Base-by-base conservation (phyloP, 1,284 basidiomycete genomes). In the Cutaneotrichosporon cavernicola region DNA sequence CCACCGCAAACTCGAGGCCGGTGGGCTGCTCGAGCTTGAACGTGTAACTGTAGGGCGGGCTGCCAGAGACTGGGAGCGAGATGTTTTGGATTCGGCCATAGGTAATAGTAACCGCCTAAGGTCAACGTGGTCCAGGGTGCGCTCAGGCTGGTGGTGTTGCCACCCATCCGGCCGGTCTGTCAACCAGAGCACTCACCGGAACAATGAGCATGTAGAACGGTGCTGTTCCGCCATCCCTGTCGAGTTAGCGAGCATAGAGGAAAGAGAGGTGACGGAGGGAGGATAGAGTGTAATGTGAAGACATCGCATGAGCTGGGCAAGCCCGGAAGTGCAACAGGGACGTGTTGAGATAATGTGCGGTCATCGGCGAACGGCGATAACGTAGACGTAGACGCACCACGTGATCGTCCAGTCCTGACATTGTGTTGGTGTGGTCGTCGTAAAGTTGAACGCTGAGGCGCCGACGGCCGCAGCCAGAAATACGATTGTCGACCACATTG, bases 201-300 rank as follows among this genome's bases (percentile, higher is more conserved):
- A 79, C 70, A 9, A 77, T 32, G 9, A 72, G 50, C 14, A 79
- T 61, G 40, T 72, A 63, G 63, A 74, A 79, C 1, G 77, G 77
- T 1, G 66, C 67, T 7, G 59, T 67, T 8, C 77, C 77, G 2
- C 75, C 77, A 34, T 71, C 66, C 77, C 77, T 79, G 56, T 16
- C 11, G 1, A 22, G 59, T 66, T 56, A 65, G 65, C 22, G 18
- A 56, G 13, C 11, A 14, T 11, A 18, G 7, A 18, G 22, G 38
- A 13, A 13, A 16, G 38, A 14, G 10, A 5, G 36, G 36, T 13
- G 36, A 16, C 13, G 38, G 52, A n/a, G n/a, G 32, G 26, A 16
- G 36, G 16, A n/a, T 40, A 16, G 38, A 40, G 38, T 11, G 11
- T 14, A 10, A 14, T 11, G 13, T 11, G 38, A 40, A 40, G 38